Evolutionary conservation across 2,329 filamentous ascomycete genomes (phyloP), one percentile per base, ranked within the genome.

Genomic region (Pseudogymnoascus sp.): DNA sequence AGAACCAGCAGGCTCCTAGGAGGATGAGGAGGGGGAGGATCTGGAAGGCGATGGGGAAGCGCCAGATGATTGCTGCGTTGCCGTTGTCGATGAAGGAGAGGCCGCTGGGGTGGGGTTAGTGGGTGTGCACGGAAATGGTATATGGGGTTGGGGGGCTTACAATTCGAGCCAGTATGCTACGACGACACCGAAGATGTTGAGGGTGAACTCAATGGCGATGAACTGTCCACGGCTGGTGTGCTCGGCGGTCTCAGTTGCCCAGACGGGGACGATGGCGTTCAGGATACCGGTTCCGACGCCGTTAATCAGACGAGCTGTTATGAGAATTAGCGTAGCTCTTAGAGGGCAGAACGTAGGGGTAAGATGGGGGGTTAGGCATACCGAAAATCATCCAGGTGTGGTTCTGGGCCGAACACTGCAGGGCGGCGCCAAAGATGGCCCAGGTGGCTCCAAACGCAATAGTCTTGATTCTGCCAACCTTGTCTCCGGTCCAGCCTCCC

Each of bases 41-140:
- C 69, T 90, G 87, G 73, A 90, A 89, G 0, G 84, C 86, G 63
- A 90, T 82, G 0, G 86, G 87, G 67, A 90, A 90, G 3, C 87
- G 77, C 86, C 87, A 89, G 42, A 82, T 80, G 68, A 89, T 82
- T 0, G 82, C 75, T 0, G 84, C 85, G 1, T 75, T 76, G 9
- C 84, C 84, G 36, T 80, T 78, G 63, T 86, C 80, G 66, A 85
- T 81, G 69, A 84, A 88, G 0, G 83, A 84, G 8, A 84, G 77
- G 2, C 84, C 86, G 66, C 77, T 79, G 21, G 60, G 2, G 46
- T 3, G 34, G 9, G 18, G 61, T 70, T 62, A 70, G 62, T 36
- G 43, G 56, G 64, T 25, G 31, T 8, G 8, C 8, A 21, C 21
- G 21, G 21, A 31, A 18, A 34, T 38, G n/a, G 9, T 60, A 49